Evolutionary conservation across 257 asterid genomes (phyloP), one percentile per base, ranked within the genome.

Genomic region (Coffea canephora): DNA sequence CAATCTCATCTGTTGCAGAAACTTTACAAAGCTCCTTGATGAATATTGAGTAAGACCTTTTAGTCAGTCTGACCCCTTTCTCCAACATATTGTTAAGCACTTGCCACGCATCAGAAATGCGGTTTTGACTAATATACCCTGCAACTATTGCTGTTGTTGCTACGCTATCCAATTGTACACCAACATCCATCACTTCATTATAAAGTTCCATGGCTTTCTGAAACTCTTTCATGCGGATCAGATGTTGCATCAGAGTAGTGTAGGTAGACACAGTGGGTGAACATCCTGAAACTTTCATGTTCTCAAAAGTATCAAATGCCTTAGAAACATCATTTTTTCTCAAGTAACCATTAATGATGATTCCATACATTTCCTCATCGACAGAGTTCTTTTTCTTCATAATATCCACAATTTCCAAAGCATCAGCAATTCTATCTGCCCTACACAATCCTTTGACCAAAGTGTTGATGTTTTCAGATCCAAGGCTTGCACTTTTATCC

Each of bases 361-460:
- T 83, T 55, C 81, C 90, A 52, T 88, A 89, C 39, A 90, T 83
- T 68, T 87, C 87, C 41, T 46, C 86, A 76, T 82, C 84, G 55
- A 85, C 80, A 39, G 83, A 82, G 41, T 85, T 81, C 83, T 79
- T 87, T 81, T 81, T 90, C 91, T 94, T 90, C 90, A 91, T 71
- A 75, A 94, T 94, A 80, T 91, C 94, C 67, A 93, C 89, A 46
- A 94, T 88, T 86, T 94, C 98, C 82, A 89, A 21, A 19, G 97
- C 97, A 85, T 94, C 98, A 23, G 74, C 77, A 75, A 89, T 88
- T 84, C 89, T 90, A 80, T 85, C 91, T 34, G 84, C 88, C 83
- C 88, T 84, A 71, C 98, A 91, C 66, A 94, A 92, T 67, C 98
- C 97, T 85, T 88, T 88, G 81, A 93, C 93, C 82, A 94, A 82